Base-by-base conservation (phyloP, 495 filamentous ascomycete species). In the Penicillium malachiteum region DNA sequence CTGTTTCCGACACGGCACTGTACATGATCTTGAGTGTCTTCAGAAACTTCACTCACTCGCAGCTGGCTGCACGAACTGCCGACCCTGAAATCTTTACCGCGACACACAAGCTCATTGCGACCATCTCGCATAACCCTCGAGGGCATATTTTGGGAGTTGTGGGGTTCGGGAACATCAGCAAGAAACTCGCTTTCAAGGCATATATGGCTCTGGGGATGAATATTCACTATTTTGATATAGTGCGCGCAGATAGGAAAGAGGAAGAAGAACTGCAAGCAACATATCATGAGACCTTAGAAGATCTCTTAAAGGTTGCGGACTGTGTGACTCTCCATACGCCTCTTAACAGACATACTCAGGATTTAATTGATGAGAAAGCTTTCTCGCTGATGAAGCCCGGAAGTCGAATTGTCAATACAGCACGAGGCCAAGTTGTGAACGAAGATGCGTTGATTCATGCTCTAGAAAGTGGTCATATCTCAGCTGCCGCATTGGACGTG, bases 361-460 rank as follows among this genome's bases (percentile, higher is more conserved):
- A 68, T 32, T 50, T 89, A 37, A 75, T 90, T 34, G 71, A 73
- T 17, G 52, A 61, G 1, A 62, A 71, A 13, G 67, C 71, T 10
- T 66, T 90, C 7, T 42, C 60, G 8, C 65, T 66, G 44, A 74
- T 86, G 57, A 82, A 81, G 50, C 64, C 54, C 5, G 85, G 84
- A 4, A 71, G 76, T 31, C 73, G 84, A 2, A 74, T 90, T 46
- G 80, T 90, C 39, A 89, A 89, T 55, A 81, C 87, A 31, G 84
- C 87, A 8, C 73, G 87, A 34, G 85, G 86, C 1, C 73, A 70
- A 21, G 71, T 89, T 5, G 76, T 89, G 1, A 83, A 89, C 58
- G 85, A 89, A 63, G 81, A 81, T 21, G 87, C 84, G n/a, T 67
- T 90, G 21, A 77, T 84, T 0, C 74, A 78, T 11, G 86, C 87